phyloP scores from a whole-genome alignment of 2,329 filamentous ascomycete species.

The Hymenoscyphus scutula region DNA sequence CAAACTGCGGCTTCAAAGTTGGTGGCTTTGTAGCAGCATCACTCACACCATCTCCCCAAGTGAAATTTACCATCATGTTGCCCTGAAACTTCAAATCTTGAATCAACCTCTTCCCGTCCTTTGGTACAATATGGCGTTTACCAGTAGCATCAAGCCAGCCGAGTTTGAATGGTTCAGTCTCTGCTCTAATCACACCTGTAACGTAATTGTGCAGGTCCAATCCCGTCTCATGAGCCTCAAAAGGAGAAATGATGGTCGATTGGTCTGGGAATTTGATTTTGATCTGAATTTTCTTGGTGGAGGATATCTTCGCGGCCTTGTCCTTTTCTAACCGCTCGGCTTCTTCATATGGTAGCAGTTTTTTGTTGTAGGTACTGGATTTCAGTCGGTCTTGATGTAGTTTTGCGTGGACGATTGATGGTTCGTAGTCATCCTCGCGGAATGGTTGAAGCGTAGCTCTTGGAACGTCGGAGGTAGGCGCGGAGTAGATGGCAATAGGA shows the following conservation, averaged over 20 bases:
- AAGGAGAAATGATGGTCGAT: conserved; percentile 69
- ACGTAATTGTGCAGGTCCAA: conserved; percentile 73
- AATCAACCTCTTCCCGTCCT: conserved; percentile 59
- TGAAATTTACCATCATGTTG: conserved; percentile 70
- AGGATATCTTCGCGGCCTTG: conserved; percentile 62
- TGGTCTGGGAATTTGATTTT: conserved; percentile 89
- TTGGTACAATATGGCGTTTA: conserved; percentile 41
- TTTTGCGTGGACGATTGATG: conserved; percentile 72
- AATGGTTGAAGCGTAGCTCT: conserved; percentile 66
- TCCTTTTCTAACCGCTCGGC: conserved; percentile 67
- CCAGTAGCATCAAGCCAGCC: conserved; percentile 30
- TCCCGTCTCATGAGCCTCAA: conserved; percentile 67
- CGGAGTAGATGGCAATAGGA: conserved; percentile 71
- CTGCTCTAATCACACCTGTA: conserved; percentile 63
- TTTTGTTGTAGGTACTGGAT: conserved; percentile 64
- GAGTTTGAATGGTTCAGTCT: conserved; percentile 68
- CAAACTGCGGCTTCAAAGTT: conserved; percentile 44
- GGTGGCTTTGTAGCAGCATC: conserved; percentile 49
- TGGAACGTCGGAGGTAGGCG: conserved; percentile 72
- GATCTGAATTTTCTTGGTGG: conserved; percentile 67
- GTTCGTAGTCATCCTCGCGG: conserved; percentile 73
- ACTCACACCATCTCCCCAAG: conserved; percentile 68
- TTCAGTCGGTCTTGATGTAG: conserved; percentile 68
- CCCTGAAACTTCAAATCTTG: conserved; percentile 68
- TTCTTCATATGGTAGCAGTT: conserved; percentile 80